Evolutionary conservation across 2,329 filamentous ascomycete genomes (phyloP).

Genomic region (Nothophaeocryptopus gaeumannii): DNA sequence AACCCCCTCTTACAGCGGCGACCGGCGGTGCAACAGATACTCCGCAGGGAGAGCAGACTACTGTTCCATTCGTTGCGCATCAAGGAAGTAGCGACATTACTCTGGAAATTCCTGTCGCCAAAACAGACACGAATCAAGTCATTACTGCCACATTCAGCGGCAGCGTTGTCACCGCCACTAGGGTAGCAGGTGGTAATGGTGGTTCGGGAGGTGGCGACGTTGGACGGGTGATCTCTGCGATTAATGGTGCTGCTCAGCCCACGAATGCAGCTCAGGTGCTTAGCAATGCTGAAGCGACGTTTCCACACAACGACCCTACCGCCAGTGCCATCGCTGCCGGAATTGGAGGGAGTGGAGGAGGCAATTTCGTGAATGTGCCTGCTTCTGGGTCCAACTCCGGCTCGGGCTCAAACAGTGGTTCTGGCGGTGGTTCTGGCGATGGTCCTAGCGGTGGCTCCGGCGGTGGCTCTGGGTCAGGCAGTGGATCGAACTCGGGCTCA

Average conservation of each 20-base stretch:
- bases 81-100: slow-evolving; percentile 21
- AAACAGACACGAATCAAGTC: slow-evolving; percentile 16
- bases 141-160: slow-evolving; percentile 23
- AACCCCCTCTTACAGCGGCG: too few species aligned
- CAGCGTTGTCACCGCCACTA: slow-evolving; percentile 19
- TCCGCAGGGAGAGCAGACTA: too few species aligned
- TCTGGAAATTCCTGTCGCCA: slow-evolving; percentile 16
- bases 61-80: slow-evolving; percentile 21
- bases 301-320: not conserved
- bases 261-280: slow-evolving; percentile 22
- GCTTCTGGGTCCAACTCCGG: not conserved
- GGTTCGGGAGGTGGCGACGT: slow-evolving; percentile 6
- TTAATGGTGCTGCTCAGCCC: slow-evolving; percentile 14
- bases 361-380: not conserved
- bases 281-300: slow-evolving; percentile 14
- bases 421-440: not conserved
- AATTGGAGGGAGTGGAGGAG: slow-evolving; percentile 4
- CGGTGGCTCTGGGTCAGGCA: not conserved
- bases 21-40: too few species aligned
- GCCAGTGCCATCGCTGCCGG: slow-evolving; percentile 15
- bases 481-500: slow-evolving; percentile 3
- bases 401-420: not conserved
- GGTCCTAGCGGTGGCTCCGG: slow-evolving; percentile 1
- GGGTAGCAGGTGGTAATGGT: slow-evolving; percentile 4
- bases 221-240: slow-evolving; percentile 15